Conservation (phyloP, 2,329 filamentous ascomycete genomes). For the Tolypocladium tropicale region DNA sequence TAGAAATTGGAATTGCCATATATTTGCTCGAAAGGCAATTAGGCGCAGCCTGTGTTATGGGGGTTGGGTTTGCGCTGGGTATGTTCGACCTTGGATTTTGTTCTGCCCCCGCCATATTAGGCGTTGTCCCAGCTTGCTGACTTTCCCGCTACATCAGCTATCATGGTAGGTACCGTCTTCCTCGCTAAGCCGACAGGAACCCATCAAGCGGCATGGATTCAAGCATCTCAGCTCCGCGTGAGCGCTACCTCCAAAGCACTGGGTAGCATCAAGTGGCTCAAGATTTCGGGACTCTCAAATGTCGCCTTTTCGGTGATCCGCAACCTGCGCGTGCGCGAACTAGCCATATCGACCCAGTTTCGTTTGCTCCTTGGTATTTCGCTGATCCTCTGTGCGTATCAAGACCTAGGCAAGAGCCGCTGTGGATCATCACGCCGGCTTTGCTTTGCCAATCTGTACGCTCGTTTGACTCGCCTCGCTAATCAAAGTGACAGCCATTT, state of each 20-base stretch:
- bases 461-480: not conserved
- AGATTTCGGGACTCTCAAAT: slow-evolving; percentile 35
- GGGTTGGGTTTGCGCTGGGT: slow-evolving; percentile 34
- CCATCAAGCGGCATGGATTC: slow-evolving; percentile 35
- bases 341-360: slow-evolving; percentile 11
- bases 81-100: not conserved
- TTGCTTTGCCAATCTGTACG: too few species aligned
- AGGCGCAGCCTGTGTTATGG: slow-evolving; percentile 27
- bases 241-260: slow-evolving; percentile 36
- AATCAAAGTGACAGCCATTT: not conserved
- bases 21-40: slow-evolving; percentile 22
- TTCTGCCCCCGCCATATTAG: not conserved
- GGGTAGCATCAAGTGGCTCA: slow-evolving; percentile 39
- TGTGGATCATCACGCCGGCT: not conserved
- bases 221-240: slow-evolving; percentile 37
- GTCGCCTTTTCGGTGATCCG: slow-evolving; percentile 16
- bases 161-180: slow-evolving; percentile 22
- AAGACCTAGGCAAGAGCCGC: too few species aligned
- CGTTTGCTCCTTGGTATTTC: slow-evolving; percentile 9
- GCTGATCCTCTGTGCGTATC: slow-evolving; percentile 7
- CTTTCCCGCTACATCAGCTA: slow-evolving; percentile 13
- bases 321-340: slow-evolving; percentile 9
- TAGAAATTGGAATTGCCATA: slow-evolving; percentile 16
- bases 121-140: not conserved
- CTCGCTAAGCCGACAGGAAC: slow-evolving; percentile 10